Evolutionary conservation across 2,329 filamentous ascomycete genomes (phyloP), one percentile per base, ranked within the genome.

Genomic region (Hortaea werneckii): DNA sequence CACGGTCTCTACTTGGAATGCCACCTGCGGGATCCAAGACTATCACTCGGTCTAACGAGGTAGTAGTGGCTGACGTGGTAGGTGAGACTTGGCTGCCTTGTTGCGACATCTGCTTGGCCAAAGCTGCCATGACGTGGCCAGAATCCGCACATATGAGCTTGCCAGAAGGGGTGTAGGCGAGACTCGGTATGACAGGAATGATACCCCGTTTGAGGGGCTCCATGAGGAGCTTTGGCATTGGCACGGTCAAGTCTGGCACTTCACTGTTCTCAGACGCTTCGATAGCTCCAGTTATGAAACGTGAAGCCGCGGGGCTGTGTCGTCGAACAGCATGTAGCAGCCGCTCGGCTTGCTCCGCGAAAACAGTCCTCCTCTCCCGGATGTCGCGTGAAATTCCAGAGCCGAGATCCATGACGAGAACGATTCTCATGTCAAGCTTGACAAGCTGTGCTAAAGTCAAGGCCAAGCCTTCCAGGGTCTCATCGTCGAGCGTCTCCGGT

Each of bases 21-120:
- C 88, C 90, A 3, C 92, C 92, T 0, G 88, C 68, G 0, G 86
- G 82, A 63, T 98, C 92, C 5, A 98, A 74, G 28, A 98, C 71
- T 50, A 98, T 94, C 37, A 98, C 74, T 32, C 90, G 78, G 60
- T 96, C 90, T 5, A 98, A 68, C 0, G 77, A 76, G 1, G 82
- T 76, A 9, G 49, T 79, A 76, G 48, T 79, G 20, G 28, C 20
- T 6, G 28, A 29, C 5, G 28, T 27, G 11, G 10, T 29, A 20
- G 20, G 20, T 20, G 20, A 20, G 2, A 20, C 20, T 20, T 20
- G 20, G 40, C 13, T 20, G 27, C 20, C 40, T 10, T 13, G 7
- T 29, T 10, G 86, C 5, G 80, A 79, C 47, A 94, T 79, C 60
- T 87, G 85, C 50, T 78, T 78, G 0, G 86, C 84, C 44, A 98